phyloP scores from a whole-genome alignment of 768 basidiomycete species.

The Daedaleopsis nitida region DNA sequence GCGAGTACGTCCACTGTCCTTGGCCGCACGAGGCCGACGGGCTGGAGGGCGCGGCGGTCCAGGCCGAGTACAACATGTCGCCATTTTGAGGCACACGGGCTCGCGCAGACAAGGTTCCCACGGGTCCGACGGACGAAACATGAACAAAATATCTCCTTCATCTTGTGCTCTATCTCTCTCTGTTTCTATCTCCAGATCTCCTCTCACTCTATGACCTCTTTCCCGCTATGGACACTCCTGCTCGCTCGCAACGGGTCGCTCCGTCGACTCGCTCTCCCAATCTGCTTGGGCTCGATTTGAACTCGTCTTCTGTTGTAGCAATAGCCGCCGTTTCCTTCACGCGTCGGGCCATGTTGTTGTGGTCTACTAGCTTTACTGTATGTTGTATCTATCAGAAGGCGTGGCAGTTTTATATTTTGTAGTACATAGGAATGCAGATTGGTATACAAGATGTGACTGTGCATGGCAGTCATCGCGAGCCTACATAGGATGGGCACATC shows the following conservation, averaged over 20 bases:
- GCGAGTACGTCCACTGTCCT: background rate
- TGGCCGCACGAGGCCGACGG: constrained; percentile 5
- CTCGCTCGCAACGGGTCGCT: background rate
- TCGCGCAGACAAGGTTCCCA: background rate
- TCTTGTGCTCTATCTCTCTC: background rate
- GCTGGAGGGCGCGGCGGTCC: background rate
- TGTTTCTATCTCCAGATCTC: background rate
- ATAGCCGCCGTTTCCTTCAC: background rate
- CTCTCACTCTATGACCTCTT: background rate
- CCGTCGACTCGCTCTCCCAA: background rate
- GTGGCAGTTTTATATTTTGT: background rate
- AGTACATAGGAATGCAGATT: constrained; percentile 1
- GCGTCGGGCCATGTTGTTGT: background rate
- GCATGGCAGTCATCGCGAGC: background rate
- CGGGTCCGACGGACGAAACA: no score
- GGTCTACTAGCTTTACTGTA: background rate
- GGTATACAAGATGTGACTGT: background rate
- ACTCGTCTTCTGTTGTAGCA: background rate
- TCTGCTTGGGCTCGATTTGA: background rate
- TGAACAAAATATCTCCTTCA: background rate
- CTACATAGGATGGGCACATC: background rate
- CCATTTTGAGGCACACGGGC: background rate
- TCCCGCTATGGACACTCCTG: background rate
- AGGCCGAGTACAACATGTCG: constrained; percentile 8
- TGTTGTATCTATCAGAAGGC: background rate